phyloP scores from a whole-genome alignment of 805 yeast species.

The Candida nanaspora region DNA sequence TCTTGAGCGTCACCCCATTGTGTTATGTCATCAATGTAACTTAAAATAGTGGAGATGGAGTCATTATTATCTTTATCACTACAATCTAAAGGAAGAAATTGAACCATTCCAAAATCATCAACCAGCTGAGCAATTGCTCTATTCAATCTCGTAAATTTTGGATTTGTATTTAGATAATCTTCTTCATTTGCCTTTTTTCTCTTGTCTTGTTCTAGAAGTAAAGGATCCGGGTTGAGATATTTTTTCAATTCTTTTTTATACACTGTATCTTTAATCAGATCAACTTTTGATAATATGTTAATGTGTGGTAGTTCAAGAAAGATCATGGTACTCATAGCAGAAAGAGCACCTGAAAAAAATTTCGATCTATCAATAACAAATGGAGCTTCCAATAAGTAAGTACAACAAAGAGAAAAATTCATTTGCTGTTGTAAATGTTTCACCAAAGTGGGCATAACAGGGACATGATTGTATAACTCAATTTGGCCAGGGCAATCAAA shows the following conservation, averaged over 20 bases:
- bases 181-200: slow-evolving; percentile 29
- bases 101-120: slow-evolving; percentile 99
- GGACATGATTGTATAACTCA: slow-evolving; percentile 90
- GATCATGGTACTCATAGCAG: slow-evolving; percentile 99
- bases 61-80: slow-evolving; percentile 53
- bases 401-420: slow-evolving; percentile 86
- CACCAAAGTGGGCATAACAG: slow-evolving; percentile 84
- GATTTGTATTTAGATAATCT: slow-evolving; percentile 26
- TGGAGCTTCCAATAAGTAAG: slow-evolving; percentile 89
- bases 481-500: slow-evolving; percentile 98
- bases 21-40: slow-evolving; percentile 93
- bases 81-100: slow-evolving; percentile 82
- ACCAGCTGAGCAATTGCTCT: slow-evolving; percentile 81
- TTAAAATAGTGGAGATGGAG: slow-evolving; percentile 72
- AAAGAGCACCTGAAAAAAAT: slow-evolving; percentile 89
- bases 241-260: slow-evolving; percentile 72
- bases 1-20: slow-evolving; percentile 98
- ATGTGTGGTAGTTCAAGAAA: slow-evolving; percentile 91
- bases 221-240: slow-evolving; percentile 87
- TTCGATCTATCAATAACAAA: slow-evolving; percentile 86
- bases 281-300: slow-evolving; percentile 81
- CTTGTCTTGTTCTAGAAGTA: slow-evolving; percentile 49
- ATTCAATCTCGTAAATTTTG: slow-evolving; percentile 64
- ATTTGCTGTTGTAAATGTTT: slow-evolving; percentile 74
- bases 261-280: slow-evolving; percentile 73